A percentile compares a stretch with the other conserved stretches of the same genome.
These are phyloP conservation scores for Melaleuca alternifolia DNA, from an alignment of 345 rosid genomes.

Conservation along the genomic window DNA sequence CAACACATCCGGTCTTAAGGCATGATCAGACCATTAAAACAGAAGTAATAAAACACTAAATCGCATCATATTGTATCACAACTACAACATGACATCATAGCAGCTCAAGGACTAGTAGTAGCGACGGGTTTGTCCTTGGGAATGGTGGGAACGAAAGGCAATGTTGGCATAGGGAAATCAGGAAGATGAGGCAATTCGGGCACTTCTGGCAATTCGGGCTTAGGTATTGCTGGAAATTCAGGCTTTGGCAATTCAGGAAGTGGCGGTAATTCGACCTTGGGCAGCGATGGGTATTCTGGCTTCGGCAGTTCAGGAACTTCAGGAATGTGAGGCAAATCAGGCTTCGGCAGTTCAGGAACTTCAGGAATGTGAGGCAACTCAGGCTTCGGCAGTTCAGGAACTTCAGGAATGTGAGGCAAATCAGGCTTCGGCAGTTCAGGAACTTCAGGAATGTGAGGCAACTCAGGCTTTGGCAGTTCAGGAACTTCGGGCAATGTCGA, in stretches of 20 bases:
- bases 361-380: not conserved
- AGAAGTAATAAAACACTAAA: not conserved
- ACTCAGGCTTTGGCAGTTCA: not conserved
- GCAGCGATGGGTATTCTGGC: not conserved
- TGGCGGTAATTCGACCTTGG: not conserved
- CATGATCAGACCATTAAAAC: no score
- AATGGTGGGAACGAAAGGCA: not conserved
- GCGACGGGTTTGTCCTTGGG: not conserved
- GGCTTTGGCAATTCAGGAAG: not conserved
- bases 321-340: not conserved
- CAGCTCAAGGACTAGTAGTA: not conserved
- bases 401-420: no score
- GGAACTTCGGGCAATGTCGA: not conserved
- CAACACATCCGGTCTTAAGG: no score
- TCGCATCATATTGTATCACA: not conserved
- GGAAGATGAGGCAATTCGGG: not conserved
- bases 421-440: not conserved
- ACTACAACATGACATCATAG: not conserved
- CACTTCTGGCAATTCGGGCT: not conserved
- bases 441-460: not conserved
- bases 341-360: not conserved
- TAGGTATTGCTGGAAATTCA: not conserved
- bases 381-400: not conserved
- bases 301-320: not conserved
- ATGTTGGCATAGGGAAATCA: not conserved